phyloP scores from a whole-genome alignment of 345 rosid species.

The Gossypium thurberi region DNA sequence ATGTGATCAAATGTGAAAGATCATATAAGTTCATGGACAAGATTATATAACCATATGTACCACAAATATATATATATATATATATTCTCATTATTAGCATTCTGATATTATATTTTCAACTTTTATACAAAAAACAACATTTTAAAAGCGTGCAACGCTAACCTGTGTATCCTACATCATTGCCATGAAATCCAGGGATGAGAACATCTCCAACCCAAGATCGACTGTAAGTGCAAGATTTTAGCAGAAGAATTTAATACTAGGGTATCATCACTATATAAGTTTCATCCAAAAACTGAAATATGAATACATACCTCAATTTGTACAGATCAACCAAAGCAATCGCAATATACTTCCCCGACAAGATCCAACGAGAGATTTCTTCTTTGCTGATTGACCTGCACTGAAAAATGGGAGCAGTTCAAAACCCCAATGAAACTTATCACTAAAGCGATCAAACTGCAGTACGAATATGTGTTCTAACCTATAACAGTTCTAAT shows the following conservation, averaged over 20 bases:
- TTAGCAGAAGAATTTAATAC: conserved; percentile 8
- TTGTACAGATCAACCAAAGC: conserved; percentile 89
- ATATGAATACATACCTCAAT: conserved; percentile 46
- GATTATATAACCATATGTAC: neutral
- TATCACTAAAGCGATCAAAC: neutral
- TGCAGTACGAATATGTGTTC: neutral
- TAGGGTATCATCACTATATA: conserved; percentile 4
- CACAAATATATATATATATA: neutral
- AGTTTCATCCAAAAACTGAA: neutral
- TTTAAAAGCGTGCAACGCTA: conserved; percentile 18
- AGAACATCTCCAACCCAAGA: neutral
- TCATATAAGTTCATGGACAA: neutral
- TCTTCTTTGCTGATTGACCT: conserved; percentile 67
- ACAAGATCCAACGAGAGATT: conserved; percentile 61
- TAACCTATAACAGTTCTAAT: neutral
- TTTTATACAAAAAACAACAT: neutral
- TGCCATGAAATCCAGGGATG: conserved; percentile 21
- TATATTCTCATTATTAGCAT: neutral
- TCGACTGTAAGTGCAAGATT: conserved; percentile 29
- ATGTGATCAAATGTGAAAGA: neutral
- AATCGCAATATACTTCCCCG: conserved; percentile 76
- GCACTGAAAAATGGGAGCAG: conserved; percentile 62
- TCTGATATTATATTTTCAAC: conserved; percentile 1
- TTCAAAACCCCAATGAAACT: conserved; percentile 17
- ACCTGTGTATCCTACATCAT: conserved; percentile 63